Base-by-base conservation (phyloP, 352 stramenopile genomes). In the Pelagophyceae sp. region DNA sequence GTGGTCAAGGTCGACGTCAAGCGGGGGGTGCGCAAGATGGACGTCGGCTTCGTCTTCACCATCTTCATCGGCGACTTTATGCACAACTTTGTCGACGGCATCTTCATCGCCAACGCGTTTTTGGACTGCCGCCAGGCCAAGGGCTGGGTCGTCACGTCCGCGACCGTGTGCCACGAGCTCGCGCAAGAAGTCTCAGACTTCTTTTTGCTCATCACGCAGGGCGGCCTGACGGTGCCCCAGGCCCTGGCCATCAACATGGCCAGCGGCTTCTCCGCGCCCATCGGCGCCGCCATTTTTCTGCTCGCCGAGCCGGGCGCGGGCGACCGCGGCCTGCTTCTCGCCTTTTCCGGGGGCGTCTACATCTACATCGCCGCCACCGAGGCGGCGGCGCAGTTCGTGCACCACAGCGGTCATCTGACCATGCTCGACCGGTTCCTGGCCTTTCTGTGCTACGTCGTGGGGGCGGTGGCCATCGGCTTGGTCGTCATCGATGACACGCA, bases 51-150 rank as follows among this genome's bases (percentile, higher is more conserved):
- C n/a, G 17, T 17, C 61, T 71, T 71, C 61, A 40, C 17, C 72
- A 89, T 95, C 77, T 81, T 92, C 20, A 45, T 94, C n/a, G 91
- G 90, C 27, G 90, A 95, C 76, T 76, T 88, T 38, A 90, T 94
- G 77, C 88, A 95, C 79, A 94, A 94, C 86, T 95, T 95, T 82
- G 85, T 89, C 20, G 91, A 95, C 81, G 91, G 90, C 31, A 83
- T 93, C 19, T 86, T 93, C 37, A 86, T 90, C 64, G 79, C 82
- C 25, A 87, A 82, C 19, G 85, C 85, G 0, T 91, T 91, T 63
- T 76, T 88, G 2, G 81, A 80, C 1, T 91, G 85, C 60, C 79
- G 84, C 50, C 83, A 83, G 54, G 81, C 80, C 23, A 81, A 87
- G 0, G 86, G 85, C 19, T 80, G 85, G 11, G 85, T 86, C 0